Conservation (phyloP, 2,329 filamentous ascomycete species). For the Colletotrichum sp. region DNA sequence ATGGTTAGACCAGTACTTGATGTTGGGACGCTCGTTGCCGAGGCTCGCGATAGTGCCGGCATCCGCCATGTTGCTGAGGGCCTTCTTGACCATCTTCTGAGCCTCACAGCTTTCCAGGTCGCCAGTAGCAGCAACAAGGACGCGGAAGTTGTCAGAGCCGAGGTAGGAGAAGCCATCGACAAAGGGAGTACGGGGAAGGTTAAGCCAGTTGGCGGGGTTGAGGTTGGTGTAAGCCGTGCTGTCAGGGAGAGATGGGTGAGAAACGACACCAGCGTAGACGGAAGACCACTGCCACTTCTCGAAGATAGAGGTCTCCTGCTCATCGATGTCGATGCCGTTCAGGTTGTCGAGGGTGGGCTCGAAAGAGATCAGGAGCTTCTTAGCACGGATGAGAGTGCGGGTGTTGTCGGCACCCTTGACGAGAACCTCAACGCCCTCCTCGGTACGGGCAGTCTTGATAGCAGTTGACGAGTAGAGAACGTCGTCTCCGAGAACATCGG, state of each 20-base stretch:
- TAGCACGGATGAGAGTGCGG: conserved; percentile 29
- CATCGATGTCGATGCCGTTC: conserved; percentile 35
- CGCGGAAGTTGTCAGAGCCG: conserved; percentile 29
- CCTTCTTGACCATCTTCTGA: conserved; percentile 26
- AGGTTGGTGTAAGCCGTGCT: conserved; percentile 32
- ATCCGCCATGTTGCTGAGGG: conserved; percentile 26
- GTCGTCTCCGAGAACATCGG: conserved; percentile 36
- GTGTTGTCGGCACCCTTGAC: conserved; percentile 28
- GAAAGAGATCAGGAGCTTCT: conserved; percentile 39
- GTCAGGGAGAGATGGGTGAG: conserved; percentile 33
- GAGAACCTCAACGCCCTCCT: conserved; percentile 31
- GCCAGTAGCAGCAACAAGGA: conserved; percentile 29
- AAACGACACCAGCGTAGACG: conserved; percentile 36
- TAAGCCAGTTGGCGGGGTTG: conserved; percentile 29
- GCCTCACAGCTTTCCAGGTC: conserved; percentile 24
- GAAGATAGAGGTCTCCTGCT: conserved; percentile 33
- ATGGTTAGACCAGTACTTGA: conserved; percentile 34
- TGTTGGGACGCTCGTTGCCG: conserved; percentile 17
- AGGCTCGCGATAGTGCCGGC: conserved; percentile 25
- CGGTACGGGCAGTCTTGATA: conserved; percentile 30
- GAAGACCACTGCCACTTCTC: conserved; percentile 33
- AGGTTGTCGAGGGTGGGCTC: conserved; percentile 36
- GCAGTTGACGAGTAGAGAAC: conserved; percentile 42
- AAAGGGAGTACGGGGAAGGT: conserved; percentile 29
- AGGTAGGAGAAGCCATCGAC: conserved; percentile 32